Evolutionary conservation across 371 early-diverging fungal genomes (phyloP), one percentile per base, ranked within the genome.

Genomic region (Mortierella sp.): DNA sequence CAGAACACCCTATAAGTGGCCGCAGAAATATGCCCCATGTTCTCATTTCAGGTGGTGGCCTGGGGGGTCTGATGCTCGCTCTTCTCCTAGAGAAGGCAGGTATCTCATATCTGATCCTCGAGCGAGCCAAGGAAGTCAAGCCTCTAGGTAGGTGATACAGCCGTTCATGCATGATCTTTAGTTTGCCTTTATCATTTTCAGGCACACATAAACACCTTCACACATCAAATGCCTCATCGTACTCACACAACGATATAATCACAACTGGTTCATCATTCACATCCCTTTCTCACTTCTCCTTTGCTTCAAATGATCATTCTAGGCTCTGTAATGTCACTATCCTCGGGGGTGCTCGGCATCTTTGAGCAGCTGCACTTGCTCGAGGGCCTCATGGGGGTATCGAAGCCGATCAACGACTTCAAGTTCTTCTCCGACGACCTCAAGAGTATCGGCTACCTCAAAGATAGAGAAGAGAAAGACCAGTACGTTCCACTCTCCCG

Each of bases 31-130:
- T 54, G 12, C 70, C 54, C 21, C 58, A 72, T 58, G 60, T 77
- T 44, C 38, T 77, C 14, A 77, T 77, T 77, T 55, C 78, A 29
- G 72, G 78, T 11, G 72, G 60, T 5, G 77, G 77, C 5, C 56
- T 72, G 32, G 77, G 70, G 0, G 72, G 72, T 12, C 14, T 72
- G 48, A 46, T 77, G 48, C 72, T 72, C 32, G 72, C 58, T 0
- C 72, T 60, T 48, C 49, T 71, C 48, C 71, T 79, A 11, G 79
- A 79, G 48, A 70, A 55, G 27, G 58, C 75, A 24, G 71, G 63
- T 0, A 56, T 79, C 75, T 70, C 79, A 2, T 78, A 78, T 27
- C 51, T 38, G 10, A 68, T 78, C 29, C 49, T 78, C 21, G 78
- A 73, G 38, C 58, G 65, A n/a, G 46, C 72, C 24, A 56, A 51